Evolutionary conservation across 2,329 filamentous ascomycete species (phyloP).

Genomic region (Hypoxylon sp.): DNA sequence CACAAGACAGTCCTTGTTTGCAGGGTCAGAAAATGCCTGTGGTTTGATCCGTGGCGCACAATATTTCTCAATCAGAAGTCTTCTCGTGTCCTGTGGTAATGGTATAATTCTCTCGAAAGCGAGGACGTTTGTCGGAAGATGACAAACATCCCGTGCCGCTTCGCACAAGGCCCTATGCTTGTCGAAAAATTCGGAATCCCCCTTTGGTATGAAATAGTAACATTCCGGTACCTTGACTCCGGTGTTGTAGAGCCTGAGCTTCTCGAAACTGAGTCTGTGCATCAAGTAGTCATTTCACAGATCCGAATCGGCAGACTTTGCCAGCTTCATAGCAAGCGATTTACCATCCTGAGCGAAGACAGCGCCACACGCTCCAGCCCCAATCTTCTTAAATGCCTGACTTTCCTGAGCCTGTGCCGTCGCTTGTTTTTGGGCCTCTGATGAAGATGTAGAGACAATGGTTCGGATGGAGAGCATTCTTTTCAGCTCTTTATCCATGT

Average conservation of each 20-base stretch:
- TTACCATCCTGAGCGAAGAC: slow-evolving; percentile 7
- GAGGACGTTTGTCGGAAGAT: slow-evolving; percentile 14
- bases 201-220: slow-evolving; percentile 12
- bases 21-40: slow-evolving; percentile 6
- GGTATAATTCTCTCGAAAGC: slow-evolving; percentile 12
- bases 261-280: slow-evolving; percentile 12
- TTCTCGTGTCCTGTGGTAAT: slow-evolving; percentile 1
- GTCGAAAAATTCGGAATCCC: neutral
- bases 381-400: slow-evolving; percentile 3
- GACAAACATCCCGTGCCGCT: neutral
- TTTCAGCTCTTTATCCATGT: too few species aligned
- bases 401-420: neutral
- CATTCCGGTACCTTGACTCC: neutral
- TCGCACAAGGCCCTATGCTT: neutral
- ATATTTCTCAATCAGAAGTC: slow-evolving; percentile 17
- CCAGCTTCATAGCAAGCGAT: slow-evolving; percentile 11
- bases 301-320: neutral
- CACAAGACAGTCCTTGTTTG: slow-evolving; percentile 31
- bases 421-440: too few species aligned
- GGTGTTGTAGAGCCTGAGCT: neutral
- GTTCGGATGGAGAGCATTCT: neutral
- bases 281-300: slow-evolving; percentile 21
- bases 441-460: neutral
- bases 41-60: neutral
- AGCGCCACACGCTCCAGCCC: slow-evolving; percentile 14